These are phyloP conservation scores for Bifiguratus adelaidae DNA, from an alignment of 192 early-diverging fungal genomes.

Conservation along the genomic window DNA sequence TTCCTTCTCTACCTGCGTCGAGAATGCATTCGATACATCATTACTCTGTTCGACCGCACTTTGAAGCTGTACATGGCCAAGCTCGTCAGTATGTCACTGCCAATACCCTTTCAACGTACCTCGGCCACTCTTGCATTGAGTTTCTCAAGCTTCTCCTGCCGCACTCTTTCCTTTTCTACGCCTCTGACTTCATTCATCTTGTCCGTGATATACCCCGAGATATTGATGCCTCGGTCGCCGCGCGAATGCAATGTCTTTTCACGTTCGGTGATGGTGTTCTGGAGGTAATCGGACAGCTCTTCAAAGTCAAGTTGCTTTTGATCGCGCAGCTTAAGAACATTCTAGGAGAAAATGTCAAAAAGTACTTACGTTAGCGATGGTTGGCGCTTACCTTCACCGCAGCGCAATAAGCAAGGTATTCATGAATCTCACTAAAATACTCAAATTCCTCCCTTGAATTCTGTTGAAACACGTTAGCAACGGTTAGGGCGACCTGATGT, in stretches of 20 bases:
- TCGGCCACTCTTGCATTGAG: constrained; percentile 62
- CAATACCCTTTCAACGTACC: constrained; percentile 17
- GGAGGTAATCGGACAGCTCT: constrained; percentile 70
- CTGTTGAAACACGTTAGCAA: constrained; percentile 9
- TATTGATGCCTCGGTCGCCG: constrained; percentile 26
- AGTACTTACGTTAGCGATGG: constrained; percentile 27
- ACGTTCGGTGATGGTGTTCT: constrained; percentile 58
- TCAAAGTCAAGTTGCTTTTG: constrained; percentile 97
- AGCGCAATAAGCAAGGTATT: constrained; percentile 76
- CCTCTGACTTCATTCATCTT: constrained; percentile 86
- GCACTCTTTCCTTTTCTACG: constrained; percentile 70
- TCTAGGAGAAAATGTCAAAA: constrained; percentile 24
- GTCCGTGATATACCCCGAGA: constrained; percentile 74
- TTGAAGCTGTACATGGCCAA: constrained; percentile 48
- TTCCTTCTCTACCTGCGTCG: constrained; percentile 70
- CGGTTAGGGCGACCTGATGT: not conserved
- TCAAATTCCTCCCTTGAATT: constrained; percentile 45
- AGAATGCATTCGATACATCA: constrained; percentile 60
- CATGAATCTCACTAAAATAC: constrained; percentile 71
- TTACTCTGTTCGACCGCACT: constrained; percentile 70
- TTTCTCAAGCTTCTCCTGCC: constrained; percentile 69
- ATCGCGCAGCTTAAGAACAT: constrained; percentile 70
- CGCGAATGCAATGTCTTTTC: constrained; percentile 61
- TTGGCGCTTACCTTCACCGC: constrained; percentile 48
- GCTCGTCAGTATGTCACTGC: not conserved